Evolutionary conservation across 345 rosid species (phyloP), one percentile per base, ranked within the genome.

Genomic region (Pelargonium nanum): DNA sequence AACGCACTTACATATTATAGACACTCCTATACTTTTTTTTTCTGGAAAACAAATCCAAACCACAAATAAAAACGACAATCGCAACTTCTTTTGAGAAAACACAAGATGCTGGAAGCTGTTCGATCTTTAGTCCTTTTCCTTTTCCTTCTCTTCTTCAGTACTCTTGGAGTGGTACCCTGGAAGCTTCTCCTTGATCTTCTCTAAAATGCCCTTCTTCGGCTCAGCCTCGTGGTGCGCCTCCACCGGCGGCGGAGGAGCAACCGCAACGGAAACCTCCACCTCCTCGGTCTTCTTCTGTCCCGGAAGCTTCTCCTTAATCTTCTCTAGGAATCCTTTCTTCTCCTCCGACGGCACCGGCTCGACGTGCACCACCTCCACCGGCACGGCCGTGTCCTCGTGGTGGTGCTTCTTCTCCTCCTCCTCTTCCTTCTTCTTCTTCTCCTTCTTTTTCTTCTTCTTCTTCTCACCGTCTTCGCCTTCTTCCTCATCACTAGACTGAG

Each of bases 101-200:
- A 34, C 45, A 15, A 34, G 13, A 34, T 28, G 34, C 8, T 8
- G 12, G 45, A 34, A 5, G 13, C 1, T 3, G 1, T 34, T 9
- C 1, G 6, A n/a, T n/a, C n/a, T n/a, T 10, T 53, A 72, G 28
- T 69, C 77, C 15, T 75, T 67, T 4, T 66, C 81, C 60, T 76
- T 74, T 22, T 76, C 79, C 66, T 70, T 71, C 61, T 73, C 77
- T 24, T 72, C 85, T 22, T 78, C 87, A 4, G 65, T 77, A 5
- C 58, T 63, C 75, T 86, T 89, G 16, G 45, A 10, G 45, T 86
- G 95, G 45, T 81, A 81, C 1, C 97, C 97, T 50, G 97, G 97
- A n/a, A 89, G 70, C 72, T 86, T 89, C 77, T 83, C 97, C 79
- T 89, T 89, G 62, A 89, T 83, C 79, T 89, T 89, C 85, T 89